Conservation (phyloP, 805 yeast species). For the Phaffomyces thermotolerans region DNA sequence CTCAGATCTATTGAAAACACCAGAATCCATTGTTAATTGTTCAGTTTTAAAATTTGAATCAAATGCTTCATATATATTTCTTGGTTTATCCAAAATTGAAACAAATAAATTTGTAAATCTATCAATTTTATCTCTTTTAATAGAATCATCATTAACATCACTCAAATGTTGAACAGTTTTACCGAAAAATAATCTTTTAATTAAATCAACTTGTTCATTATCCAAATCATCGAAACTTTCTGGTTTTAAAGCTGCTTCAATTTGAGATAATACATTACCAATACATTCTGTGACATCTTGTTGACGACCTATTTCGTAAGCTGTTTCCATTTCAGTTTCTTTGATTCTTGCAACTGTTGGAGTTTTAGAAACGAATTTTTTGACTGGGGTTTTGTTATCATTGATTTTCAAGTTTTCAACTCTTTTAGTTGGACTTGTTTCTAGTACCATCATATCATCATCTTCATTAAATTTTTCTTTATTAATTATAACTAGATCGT, state of each 20-base stretch:
- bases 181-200: conserved; percentile 80
- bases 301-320: conserved; percentile 79
- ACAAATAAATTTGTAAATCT: conserved; percentile 76
- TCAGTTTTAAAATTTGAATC: conserved; percentile 73
- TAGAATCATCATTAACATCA: conserved; percentile 33
- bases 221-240: conserved; percentile 52
- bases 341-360: conserved; percentile 26
- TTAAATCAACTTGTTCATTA: conserved; percentile 74
- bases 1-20: conserved; percentile 65
- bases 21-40: conserved; percentile 60
- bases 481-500: conserved; percentile 18
- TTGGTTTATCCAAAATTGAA: conserved; percentile 83
- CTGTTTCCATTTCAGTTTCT: conserved; percentile 62
- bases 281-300: conserved; percentile 98
- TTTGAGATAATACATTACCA: conserved; percentile 84
- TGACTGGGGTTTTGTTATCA: neutral
- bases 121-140: conserved; percentile 51
- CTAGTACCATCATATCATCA: conserved; percentile 4
- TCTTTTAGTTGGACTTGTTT: conserved; percentile 1
- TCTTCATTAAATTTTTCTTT: conserved; percentile 2
- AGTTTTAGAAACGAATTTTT: conserved; percentile 1
- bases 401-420: neutral
- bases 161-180: conserved; percentile 70
- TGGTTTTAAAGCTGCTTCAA: conserved; percentile 82
- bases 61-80: conserved; percentile 82